Evolutionary conservation across 345 rosid species (phyloP), one percentile per base, ranked within the genome.

Genomic region (Dipteronia dyeriana): DNA sequence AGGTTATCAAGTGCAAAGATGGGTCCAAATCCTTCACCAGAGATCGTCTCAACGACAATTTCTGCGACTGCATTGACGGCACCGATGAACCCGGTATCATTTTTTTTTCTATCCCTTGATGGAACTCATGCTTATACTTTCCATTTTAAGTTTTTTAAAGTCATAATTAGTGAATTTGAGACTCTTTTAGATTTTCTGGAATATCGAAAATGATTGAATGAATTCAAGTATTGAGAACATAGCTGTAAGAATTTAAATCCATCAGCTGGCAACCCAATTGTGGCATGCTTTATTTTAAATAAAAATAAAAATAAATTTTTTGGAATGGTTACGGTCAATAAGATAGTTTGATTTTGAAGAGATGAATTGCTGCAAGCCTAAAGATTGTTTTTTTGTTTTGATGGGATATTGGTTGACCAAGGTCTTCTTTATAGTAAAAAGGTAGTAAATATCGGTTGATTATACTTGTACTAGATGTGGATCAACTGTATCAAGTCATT

Each of bases 1-100:
- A 88, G 71, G 82, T 88, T 60, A 96, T 96, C 80, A 89, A 80
- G 77, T 96, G 99, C 88, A 94, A 86, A 86, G 98, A 96, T 78
- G 95, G 94, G 25, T 91, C 93, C 26, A 89, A 88, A 68, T 90
- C 89, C 38, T 92, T 96, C 84, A 45, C 85, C 45, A 87, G 86
- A 78, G 97, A 96, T 76, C 94, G 89, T 80, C 90, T 96, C 75
- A 96, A 96, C 38, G 99, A 96, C 75, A 75, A 96, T 81, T 96
- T 87, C 86, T 96, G 99, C 71, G 99, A 96, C 71, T 96, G 99
- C 79, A 60, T 88, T 70, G 99, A 96, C 41, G 98, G 99, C 43
- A 96, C 97, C 22, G 98, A 94, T 71, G 99, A 94, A 83, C 98
- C 98, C 45, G 99, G 99, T 96, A 87, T 70, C 71, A 7, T 34